A percentile compares a stretch with the other conserved stretches of the same genome.
Conservation (phyloP, 2,329 filamentous ascomycete species). For the Fusarium circinatum region DNA sequence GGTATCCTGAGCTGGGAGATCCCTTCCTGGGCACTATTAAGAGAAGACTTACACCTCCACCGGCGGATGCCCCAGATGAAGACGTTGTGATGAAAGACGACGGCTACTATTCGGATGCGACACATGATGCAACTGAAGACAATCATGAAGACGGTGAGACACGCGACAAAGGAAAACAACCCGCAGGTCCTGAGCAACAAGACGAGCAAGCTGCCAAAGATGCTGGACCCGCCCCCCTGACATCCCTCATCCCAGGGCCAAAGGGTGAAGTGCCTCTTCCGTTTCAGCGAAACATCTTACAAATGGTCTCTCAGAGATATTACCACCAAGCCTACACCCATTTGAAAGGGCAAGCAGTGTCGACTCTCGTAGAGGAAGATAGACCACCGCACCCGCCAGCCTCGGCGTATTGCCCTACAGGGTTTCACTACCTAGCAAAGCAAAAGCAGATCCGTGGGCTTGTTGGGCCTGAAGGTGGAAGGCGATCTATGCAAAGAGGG, state of each 20-base stretch:
- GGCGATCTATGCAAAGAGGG: neutral
- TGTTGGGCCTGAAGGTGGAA: neutral
- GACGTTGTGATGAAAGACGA: neutral
- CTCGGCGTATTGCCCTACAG: neutral
- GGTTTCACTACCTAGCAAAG: neutral
- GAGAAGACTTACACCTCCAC: neutral
- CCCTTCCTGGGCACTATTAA: constrained; percentile 12
- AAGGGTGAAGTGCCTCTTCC: neutral
- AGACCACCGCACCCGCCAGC: neutral
- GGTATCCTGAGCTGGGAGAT: neutral
- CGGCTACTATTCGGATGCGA: neutral
- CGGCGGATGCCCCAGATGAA: neutral
- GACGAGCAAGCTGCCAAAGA: neutral
- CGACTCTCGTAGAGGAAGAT: constrained; percentile 26
- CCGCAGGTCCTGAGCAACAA: neutral
- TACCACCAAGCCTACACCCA: neutral
- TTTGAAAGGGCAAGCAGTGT: neutral
- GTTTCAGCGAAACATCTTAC: constrained; percentile 1
- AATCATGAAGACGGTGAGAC: neutral
- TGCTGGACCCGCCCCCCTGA: neutral
- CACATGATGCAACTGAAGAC: neutral
- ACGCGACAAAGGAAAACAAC: neutral
- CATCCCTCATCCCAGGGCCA: neutral
- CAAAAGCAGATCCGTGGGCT: neutral
- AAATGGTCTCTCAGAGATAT: neutral